Conservation (phyloP, 331 rosid genomes). For the Ulmus americana region DNA sequence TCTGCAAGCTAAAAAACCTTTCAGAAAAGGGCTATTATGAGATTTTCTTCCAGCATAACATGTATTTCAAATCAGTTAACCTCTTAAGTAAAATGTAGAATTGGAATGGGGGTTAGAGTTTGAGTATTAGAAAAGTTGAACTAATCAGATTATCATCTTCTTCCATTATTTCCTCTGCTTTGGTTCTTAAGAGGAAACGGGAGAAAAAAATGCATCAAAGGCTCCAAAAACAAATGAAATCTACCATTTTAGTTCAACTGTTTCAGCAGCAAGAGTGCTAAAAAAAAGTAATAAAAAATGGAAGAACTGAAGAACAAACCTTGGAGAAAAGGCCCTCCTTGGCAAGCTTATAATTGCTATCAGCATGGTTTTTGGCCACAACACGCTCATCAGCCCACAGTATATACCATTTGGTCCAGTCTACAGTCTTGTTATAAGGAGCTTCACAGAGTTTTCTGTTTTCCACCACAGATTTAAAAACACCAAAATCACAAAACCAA, state of each 20-base stretch:
- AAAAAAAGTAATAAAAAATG: background rate
- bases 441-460: conserved; percentile 79
- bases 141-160: background rate
- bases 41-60: background rate
- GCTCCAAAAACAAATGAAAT: background rate
- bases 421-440: conserved; percentile 94
- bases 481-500: conserved; percentile 37
- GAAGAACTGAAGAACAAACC: conserved; percentile 41
- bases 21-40: background rate
- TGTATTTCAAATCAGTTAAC: background rate
- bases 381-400: conserved; percentile 98
- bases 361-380: conserved; percentile 76
- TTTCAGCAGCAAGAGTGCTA: background rate
- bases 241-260: background rate
- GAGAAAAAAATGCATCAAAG: too few relatives aligned
- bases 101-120: background rate
- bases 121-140: background rate
- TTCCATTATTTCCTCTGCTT: background rate
- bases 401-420: conserved; percentile 93
- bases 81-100: background rate
- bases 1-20: background rate
- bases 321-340: conserved; percentile 73
- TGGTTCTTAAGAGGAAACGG: background rate
- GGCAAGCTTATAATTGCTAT: conserved; percentile 93
- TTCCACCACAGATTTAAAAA: conserved; percentile 34